Evolutionary conservation across 192 early-diverging fungal genomes (phyloP).

Genomic region (Backusella australiensis): DNA sequence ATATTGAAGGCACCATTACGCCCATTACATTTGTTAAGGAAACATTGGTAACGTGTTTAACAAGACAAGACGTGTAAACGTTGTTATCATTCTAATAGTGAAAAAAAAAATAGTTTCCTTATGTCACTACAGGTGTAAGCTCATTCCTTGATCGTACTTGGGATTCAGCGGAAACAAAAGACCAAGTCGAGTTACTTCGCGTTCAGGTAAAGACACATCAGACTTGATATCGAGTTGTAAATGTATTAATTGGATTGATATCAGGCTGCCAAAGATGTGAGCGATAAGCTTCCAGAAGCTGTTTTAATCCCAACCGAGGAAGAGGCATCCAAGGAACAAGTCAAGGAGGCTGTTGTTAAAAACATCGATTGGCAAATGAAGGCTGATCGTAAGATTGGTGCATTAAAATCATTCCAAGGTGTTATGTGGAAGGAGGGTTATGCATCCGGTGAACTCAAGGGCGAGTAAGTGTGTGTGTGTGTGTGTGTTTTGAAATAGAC

Average conservation of each 20-base stretch:
- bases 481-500: not conserved
- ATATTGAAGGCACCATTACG: constrained; percentile 96
- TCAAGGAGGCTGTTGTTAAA: constrained; percentile 53
- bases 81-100: not conserved
- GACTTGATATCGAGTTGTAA: not conserved
- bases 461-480: constrained; percentile 56
- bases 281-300: constrained; percentile 37
- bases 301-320: constrained; percentile 42
- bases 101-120: constrained; percentile 67
- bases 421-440: constrained; percentile 94
- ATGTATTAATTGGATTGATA: not conserved
- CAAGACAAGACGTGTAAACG: not conserved
- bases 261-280: constrained; percentile 48
- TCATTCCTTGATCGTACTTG: constrained; percentile 67
- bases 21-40: constrained; percentile 97
- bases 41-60: constrained; percentile 48
- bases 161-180: constrained; percentile 40
- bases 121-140: constrained; percentile 59
- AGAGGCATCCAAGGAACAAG: constrained; percentile 39
- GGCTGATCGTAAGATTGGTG: constrained; percentile 85
- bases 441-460: constrained; percentile 67
- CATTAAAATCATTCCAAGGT: constrained; percentile 91
- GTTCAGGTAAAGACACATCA: constrained; percentile 40
- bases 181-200: constrained; percentile 44
- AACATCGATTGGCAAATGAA: constrained; percentile 86